These are phyloP conservation scores for Tephrocybe sp. DNA, from an alignment of 768 basidiomycete species.

Conservation along the genomic window DNA sequence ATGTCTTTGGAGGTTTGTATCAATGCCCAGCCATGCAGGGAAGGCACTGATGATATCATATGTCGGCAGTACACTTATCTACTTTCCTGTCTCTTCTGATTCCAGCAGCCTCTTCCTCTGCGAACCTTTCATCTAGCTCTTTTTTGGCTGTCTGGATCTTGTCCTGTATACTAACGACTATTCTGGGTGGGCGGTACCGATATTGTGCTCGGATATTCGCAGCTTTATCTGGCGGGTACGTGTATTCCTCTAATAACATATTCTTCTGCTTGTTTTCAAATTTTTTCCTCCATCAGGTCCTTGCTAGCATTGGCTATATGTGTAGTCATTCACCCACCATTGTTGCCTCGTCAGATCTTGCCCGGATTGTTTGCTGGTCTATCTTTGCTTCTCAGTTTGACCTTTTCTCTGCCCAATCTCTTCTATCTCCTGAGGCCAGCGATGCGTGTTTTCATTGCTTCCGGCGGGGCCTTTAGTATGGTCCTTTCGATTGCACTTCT, in stretches of 20 bases:
- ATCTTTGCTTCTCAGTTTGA: conserved; percentile 36
- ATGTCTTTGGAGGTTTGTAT: conserved; percentile 56
- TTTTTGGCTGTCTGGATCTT: conserved; percentile 65
- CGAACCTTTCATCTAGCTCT: conserved; percentile 43
- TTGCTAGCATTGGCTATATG: conserved; percentile 16
- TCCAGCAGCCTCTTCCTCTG: conserved; percentile 46
- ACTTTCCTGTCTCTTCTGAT: conserved; percentile 63
- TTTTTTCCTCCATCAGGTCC: conserved; percentile 25
- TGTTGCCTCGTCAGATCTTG: conserved; percentile 43
- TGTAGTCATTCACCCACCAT: conserved; percentile 24
- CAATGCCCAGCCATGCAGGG: not conserved
- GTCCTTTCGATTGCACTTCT: conserved; percentile 56
- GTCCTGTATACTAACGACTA: conserved; percentile 44
- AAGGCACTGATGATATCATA: conserved; percentile 9
- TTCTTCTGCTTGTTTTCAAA: conserved; percentile 25
- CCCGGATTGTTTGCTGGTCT: conserved; percentile 38
- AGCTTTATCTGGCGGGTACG: conserved; percentile 58
- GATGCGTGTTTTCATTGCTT: conserved; percentile 51
- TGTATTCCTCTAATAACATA: conserved; percentile 1
- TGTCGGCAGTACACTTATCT: conserved; percentile 48
- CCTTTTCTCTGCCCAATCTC: conserved; percentile 48
- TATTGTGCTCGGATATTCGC: conserved; percentile 47
- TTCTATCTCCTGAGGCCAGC: conserved; percentile 42
- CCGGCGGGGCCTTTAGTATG: conserved; percentile 59
- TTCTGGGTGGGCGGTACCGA: conserved; percentile 57